Percentiles rank a stretch among this genome's conserved stretches.
Conservation (phyloP, 2,329 filamentous ascomycete species). For the Rhexocercosporidium sp. region DNA sequence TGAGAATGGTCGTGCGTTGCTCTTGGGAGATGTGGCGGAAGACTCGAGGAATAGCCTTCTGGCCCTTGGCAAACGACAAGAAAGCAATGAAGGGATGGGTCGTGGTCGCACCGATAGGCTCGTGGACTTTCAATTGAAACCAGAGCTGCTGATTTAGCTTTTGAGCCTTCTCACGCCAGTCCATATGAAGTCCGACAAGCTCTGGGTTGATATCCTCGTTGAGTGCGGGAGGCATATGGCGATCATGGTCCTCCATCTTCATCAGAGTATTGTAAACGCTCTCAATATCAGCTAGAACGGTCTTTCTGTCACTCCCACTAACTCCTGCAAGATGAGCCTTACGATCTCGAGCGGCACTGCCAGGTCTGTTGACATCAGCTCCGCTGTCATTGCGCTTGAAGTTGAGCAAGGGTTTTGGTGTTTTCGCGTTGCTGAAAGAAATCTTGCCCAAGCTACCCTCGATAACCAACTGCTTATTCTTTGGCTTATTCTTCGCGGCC, state of each 20-base stretch:
- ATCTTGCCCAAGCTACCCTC: slow-evolving; percentile 97
- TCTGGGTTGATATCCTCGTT: slow-evolving; percentile 69
- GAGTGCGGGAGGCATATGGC: slow-evolving; percentile 73
- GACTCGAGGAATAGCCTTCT: slow-evolving; percentile 92
- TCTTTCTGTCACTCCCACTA: slow-evolving; percentile 78
- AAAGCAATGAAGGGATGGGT: slow-evolving; percentile 96
- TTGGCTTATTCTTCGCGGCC: slow-evolving; percentile 95
- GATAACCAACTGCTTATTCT: slow-evolving; percentile 96
- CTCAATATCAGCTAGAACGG: slow-evolving; percentile 85
- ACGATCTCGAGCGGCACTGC: slow-evolving; percentile 52
- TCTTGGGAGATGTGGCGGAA: slow-evolving; percentile 93
- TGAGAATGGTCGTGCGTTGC: slow-evolving; percentile 92
- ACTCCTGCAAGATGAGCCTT: slow-evolving; percentile 50
- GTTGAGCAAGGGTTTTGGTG: slow-evolving; percentile 91
- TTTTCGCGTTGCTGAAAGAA: slow-evolving; percentile 98
- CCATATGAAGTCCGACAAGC: slow-evolving; percentile 73
- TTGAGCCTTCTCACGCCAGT: slow-evolving; percentile 76
- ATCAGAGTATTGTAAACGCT: slow-evolving; percentile 86
- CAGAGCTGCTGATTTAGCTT: slow-evolving; percentile 82
- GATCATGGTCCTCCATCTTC: slow-evolving; percentile 92
- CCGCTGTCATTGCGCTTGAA: slow-evolving; percentile 84
- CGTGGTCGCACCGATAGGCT: slow-evolving; percentile 79
- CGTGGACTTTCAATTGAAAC: slow-evolving; percentile 88
- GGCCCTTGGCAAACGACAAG: slow-evolving; percentile 92
- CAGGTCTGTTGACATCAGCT: slow-evolving; percentile 60